Evolutionary conservation across 1,139 yeast genomes (phyloP).

Genomic region (Blastobotrys buckinghamii): DNA sequence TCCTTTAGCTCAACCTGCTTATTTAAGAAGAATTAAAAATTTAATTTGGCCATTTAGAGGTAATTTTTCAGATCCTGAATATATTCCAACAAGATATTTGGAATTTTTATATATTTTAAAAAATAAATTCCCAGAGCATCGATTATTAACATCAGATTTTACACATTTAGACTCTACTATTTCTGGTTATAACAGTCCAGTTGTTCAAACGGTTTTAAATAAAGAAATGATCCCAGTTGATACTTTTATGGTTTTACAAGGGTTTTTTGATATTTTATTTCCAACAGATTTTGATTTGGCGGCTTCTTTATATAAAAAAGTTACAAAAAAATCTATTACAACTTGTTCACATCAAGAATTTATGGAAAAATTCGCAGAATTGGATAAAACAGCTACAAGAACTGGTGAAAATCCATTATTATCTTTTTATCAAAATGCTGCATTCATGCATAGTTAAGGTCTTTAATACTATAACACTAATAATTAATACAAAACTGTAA

Average conservation of each 20-base stretch:
- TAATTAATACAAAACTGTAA: too few species aligned
- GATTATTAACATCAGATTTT: conserved; percentile 68
- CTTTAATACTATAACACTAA: not conserved
- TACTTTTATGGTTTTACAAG: conserved; percentile 77
- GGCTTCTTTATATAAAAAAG: conserved; percentile 54
- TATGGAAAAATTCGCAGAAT: conserved; percentile 65
- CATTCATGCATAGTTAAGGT: conserved; percentile 51
- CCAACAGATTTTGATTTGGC: conserved; percentile 71
- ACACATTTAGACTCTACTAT: conserved; percentile 56
- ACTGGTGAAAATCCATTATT: conserved; percentile 88
- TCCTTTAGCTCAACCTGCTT: conserved; percentile 35
- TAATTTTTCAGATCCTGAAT: conserved; percentile 67
- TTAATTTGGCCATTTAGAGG: conserved; percentile 57
- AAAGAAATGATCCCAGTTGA: conserved; percentile 63
- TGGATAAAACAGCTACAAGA: conserved; percentile 60
- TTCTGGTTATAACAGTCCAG: conserved; percentile 69
- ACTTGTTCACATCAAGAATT: conserved; percentile 60
- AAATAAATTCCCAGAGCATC: conserved; percentile 68
- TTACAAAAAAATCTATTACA: conserved; percentile 56
- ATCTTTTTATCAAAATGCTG: conserved; percentile 70
- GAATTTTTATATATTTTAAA: conserved; percentile 62
- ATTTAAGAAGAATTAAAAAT: conserved; percentile 32
- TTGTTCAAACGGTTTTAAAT: conserved; percentile 72
- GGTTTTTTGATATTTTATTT: conserved; percentile 81
- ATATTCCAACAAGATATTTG: conserved; percentile 68